Base-by-base conservation (phyloP, 2,329 filamentous ascomycete species). In the Kalaharituber pfeilii region DNA sequence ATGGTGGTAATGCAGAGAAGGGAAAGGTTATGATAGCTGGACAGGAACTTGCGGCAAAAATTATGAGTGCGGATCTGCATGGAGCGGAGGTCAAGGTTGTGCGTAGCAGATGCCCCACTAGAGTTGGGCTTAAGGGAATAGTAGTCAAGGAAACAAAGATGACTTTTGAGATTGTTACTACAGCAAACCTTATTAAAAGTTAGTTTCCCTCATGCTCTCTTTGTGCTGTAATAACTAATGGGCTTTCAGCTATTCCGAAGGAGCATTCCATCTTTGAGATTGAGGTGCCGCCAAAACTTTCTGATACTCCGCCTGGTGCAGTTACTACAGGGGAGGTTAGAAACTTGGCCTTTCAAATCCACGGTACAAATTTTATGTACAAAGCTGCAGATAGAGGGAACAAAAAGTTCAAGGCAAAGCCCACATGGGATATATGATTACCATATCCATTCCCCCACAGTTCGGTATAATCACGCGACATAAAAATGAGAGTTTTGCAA, bases 371-470 rank as follows among this genome's bases (percentile, higher is more conserved):
- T 66, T 88, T 96, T 65, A 79, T 86, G 73, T 79, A 81, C 60
- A 76, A 87, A 9, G 81, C 89, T 2, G 80, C 83, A 15, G 89
- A 96, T 66, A 74, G 91, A 22, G 86, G 87, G 50, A 94, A 84
- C 63, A 86, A 80, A 70, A 96, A 94, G 70, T 94, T 94, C 69
- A 94, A 91, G 69, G 75, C 78, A 65, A 87, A 89, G 66, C 86
- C 85, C 64, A 72, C 87, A 59, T 75, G 80, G 50, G 80, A 84
- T 60, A 67, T 94, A 13, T 94, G 72, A 83, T 44, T 9, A 2
- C 27, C 18, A 2, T 49, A n/a, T n/a, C 20, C 29, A 26, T 25
- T 50, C 33, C 15, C 33, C 33, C 15, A 39, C 33, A 8, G 8
- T 13, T 18, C 33, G 20, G 33, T 3, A 39, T 18, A 39, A n/a